Base-by-base conservation (phyloP, 2,329 filamentous ascomycete species). In the Acarospora socialis region DNA sequence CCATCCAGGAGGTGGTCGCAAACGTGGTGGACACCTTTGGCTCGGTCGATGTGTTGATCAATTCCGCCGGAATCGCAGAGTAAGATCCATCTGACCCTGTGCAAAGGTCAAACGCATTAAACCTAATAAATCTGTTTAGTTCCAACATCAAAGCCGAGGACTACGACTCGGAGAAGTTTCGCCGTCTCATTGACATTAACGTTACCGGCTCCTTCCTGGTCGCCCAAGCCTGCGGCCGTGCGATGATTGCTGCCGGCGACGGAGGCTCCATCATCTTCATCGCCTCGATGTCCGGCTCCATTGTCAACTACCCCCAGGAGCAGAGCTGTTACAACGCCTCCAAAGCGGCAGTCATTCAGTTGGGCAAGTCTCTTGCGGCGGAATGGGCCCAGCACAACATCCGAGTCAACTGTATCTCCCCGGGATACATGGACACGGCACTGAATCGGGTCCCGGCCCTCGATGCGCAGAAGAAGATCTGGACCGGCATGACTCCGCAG, bases 131-230 rank as follows among this genome's bases (percentile, higher is more conserved):
- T n/a, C 7, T 21, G 13, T 25, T 33, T 14, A 68, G 64, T 54
- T 83, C 78, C 52, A 84, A 84, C 66, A 80, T 84, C 61, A 78
- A 79, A 55, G 79, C 78, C 30, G 80, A 84, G 65, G 73, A 65
- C 13, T 84, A 86, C 59, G 72, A 81, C 50, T 66, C 70, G 17
- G 70, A 74, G 53, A 81, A 78, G 67, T 86, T 82, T 68, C 75
- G 77, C 29, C 73, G 73, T 34, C 68, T 84, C 20, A 75, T 86
- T 46, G 79, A 86, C 53, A 83, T 86, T 63, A 87, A 86, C 66
- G 60, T 84, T 21, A 83, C 71, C 6, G 81, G 81, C 32, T 77
- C 77, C 4, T 86, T 86, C 67, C 62, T 84, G 42, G 75, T 81
- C 63, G 67, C 77, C 12, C 77, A 83, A 58, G 61, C 76, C n/a